phyloP scores from a whole-genome alignment of 2,329 filamentous ascomycete genomes.

The Dothistroma septosporum region DNA sequence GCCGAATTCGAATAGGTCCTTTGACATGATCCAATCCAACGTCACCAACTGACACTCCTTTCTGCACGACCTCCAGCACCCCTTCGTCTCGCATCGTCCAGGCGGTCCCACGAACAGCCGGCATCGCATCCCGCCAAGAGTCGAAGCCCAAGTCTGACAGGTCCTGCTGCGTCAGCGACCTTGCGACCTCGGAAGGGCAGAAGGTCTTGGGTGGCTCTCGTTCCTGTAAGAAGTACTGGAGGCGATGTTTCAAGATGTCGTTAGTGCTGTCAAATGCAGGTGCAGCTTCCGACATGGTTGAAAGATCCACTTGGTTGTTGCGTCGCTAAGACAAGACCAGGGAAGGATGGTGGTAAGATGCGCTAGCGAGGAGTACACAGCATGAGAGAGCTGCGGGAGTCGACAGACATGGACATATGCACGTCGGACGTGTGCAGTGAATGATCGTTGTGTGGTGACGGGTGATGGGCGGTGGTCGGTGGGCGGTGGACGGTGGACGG shows the following conservation, averaged over 20 bases:
- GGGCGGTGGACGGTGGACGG: too few species aligned
- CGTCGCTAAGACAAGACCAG: neutral
- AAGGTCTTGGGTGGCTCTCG: conserved; percentile 48
- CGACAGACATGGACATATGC: neutral
- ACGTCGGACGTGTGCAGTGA: neutral
- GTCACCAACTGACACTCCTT: conserved; percentile 39
- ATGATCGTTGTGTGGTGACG: neutral
- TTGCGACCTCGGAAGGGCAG: conserved; percentile 51
- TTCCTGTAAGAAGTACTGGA: conserved; percentile 21
- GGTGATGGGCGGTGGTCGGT: neutral
- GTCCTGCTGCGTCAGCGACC: conserved; percentile 42
- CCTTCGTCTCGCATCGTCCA: conserved; percentile 42
- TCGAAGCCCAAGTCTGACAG: conserved; percentile 32
- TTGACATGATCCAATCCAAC: conserved; percentile 37
- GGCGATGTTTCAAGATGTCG: conserved; percentile 20
- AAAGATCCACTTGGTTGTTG: neutral
- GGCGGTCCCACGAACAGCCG: conserved; percentile 39
- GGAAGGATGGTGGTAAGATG: neutral
- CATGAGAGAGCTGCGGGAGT: neutral
- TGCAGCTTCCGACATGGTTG: conserved; percentile 10
- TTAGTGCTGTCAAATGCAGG: conserved; percentile 1
- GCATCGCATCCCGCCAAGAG: conserved; percentile 49
- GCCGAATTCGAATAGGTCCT: conserved; percentile 47
- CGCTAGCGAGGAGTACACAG: neutral
- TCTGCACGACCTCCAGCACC: conserved; percentile 48